Base-by-base conservation (phyloP, 352 stramenopile species). In the Phytophthora citricola region DNA sequence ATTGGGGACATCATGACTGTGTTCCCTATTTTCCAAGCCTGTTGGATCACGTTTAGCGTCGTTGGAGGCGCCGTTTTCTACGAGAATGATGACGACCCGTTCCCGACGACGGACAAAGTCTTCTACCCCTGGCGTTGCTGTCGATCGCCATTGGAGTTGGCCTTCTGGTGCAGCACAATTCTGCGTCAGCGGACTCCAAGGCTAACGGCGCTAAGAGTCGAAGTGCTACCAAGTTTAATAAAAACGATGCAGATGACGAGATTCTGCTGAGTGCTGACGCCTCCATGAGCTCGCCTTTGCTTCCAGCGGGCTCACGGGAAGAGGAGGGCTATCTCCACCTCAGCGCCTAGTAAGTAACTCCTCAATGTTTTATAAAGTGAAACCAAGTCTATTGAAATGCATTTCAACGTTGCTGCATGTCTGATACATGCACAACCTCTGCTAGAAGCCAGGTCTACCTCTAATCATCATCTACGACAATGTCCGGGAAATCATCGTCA, bases 31-130 rank as follows among this genome's bases (percentile, higher is more conserved):
- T 96, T 96, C 60, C 89, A 96, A 58, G 85, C 87, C 31, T 93
- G 79, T 56, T 96, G 89, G 89, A 96, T 96, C 61, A 91, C 81
- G 27, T 96, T 96, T 48, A 94, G 86, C 44, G 88, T 96, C 29
- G 76, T 96, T 41, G 88, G 88, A 7, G 88, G 88, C 9, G 85
- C 86, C 5, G 77, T 96, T 3, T 96, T 96, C 40, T 96, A 96
- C 66, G 85, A 93, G 43, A 78, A 87, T 4, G 83, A 91, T 51
- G 63, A 86, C 22, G 76, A 79, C 9, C 79, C 86, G 17, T 75
- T 88, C 44, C 69, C 68, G 20, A 76, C 69, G 10, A 61, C 74
- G 4, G 77, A 92, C 54, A 88, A 79, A 70, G 54, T 92, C 27
- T 72, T 92, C 39, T 96, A 96, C 51, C 84, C 86, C n/a, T 90